Conservation (phyloP, 345 rosid species). For the Leavenworthia alabamica region DNA sequence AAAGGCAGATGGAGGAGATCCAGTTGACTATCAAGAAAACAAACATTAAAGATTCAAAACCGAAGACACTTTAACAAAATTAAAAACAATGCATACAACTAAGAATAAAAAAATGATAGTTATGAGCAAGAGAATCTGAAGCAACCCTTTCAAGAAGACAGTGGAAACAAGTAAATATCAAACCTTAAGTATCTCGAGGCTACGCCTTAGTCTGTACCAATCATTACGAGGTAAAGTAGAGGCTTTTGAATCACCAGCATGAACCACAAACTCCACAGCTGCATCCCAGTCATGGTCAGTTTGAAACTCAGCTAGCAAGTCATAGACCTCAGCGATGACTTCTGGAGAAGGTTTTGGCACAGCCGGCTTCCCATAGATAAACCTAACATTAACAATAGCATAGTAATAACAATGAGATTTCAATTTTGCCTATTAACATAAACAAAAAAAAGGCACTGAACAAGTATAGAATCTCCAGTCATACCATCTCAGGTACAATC, state of each 20-base stretch:
- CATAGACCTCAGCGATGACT: conserved; percentile 48
- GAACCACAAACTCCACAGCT: conserved; percentile 69
- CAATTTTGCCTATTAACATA: not conserved
- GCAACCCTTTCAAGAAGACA: not conserved
- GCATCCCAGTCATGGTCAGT: conserved; percentile 61
- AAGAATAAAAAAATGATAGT: not conserved
- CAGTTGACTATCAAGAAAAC: conserved; percentile 63
- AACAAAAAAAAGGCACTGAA: not conserved
- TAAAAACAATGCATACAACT: not conserved
- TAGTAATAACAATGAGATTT: not conserved
- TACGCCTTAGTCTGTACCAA: conserved; percentile 84
- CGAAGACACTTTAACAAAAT: not conserved
- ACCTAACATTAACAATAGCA: conserved; percentile 40
- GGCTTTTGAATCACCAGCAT: conserved; percentile 73
- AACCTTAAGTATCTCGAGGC: conserved; percentile 96
- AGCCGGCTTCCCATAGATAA: conserved; percentile 81
- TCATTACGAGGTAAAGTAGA: conserved; percentile 59
- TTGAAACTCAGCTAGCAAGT: conserved; percentile 59
- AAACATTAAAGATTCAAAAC: conserved; percentile 5
- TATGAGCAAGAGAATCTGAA: not conserved
- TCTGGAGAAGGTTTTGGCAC: conserved; percentile 79
- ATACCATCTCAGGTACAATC: conserved; percentile 89
- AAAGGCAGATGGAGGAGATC: conserved; percentile 85
- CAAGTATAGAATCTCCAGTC: conserved; percentile 21
- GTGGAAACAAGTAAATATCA: not conserved